Base-by-base conservation (phyloP, 225 moss, liverwort and hornwort genomes). In the Physcomitrellopsis africana region DNA sequence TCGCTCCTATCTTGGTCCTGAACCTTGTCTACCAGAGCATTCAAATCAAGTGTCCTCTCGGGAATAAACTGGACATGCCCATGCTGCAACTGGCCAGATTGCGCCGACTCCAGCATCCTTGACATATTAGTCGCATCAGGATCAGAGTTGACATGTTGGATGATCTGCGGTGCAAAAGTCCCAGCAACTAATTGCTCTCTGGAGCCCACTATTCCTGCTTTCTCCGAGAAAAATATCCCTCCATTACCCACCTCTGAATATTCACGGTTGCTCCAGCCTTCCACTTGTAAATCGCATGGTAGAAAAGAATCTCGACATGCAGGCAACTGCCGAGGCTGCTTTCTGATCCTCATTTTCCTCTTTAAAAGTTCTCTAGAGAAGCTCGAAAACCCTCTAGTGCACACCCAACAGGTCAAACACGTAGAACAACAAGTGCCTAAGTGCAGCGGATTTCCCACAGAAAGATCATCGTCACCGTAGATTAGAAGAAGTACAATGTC, bases 321-420 rank as follows among this genome's bases (percentile, higher is more conserved):
- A 75, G 74, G 64, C 69, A 80, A 69, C 70, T 70, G 69, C 48
- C 75, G 80, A 51, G 75, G 69, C 59, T 75, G 75, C 75, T 70
- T 80, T 44, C 80, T 80, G 75, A 80, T 80, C 70, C 80, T 80
- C 80, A 80, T 80, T n/a, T 24, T 37, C 32, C 32, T 37, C 55
- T 41, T 44, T 32, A 13, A 47, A 54, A 8, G 9, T 15, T n/a
- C 72, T 51, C 60, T 78, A 64, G 66, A 49, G 57, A 41, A 62
- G 55, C 19, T 37, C 32, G 32, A 37, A 37, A 37, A 37, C 32
- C 69, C 62, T 13, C 77, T 63, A 70, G 56, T 37, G 70, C 51
- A 12, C n/a, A 70, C 32, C 32, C 56, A 66, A 57, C 26, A 65
- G 27, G 49, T 47, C 77, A 65, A 58, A 65, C 65, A 72, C 72